Percentiles rank a stretch among this genome's conserved stretches.
phyloP scores from a whole-genome alignment of 1,284 basidiomycete genomes.

The Stygiomarasmius scandens region DNA sequence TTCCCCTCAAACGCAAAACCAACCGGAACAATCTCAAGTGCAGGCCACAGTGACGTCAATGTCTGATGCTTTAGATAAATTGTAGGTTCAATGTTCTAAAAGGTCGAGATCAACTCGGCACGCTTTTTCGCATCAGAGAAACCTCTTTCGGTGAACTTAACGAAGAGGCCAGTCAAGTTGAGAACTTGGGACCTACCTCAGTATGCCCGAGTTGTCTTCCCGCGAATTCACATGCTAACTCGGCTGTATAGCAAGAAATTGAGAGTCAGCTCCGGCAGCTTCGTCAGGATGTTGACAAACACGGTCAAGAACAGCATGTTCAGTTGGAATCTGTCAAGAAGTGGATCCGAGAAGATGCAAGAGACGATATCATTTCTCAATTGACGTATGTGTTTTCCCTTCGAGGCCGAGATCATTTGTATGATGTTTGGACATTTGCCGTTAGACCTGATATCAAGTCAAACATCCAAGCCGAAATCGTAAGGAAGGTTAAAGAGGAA shows the following conservation, averaged over 20 bases:
- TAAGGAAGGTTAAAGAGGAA: constrained; percentile 43
- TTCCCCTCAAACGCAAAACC: background rate
- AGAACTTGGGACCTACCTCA: background rate
- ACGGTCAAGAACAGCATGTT: constrained; percentile 36
- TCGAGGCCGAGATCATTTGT: background rate
- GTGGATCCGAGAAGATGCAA: constrained; percentile 37
- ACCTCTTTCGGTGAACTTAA: background rate
- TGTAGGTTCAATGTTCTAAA: too few relatives aligned
- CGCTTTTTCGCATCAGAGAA: background rate
- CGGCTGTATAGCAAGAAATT: background rate
- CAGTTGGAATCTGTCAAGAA: constrained; percentile 37
- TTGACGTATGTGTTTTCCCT: constrained; percentile 30
- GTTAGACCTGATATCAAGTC: constrained; percentile 31
- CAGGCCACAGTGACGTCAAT: too few relatives aligned
- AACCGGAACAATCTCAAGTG: background rate
- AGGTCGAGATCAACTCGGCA: too few relatives aligned
- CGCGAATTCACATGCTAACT: too few relatives aligned
- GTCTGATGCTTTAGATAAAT: too few relatives aligned
- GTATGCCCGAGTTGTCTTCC: too few relatives aligned
- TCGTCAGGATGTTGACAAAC: constrained; percentile 34
- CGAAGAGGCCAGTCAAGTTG: background rate
- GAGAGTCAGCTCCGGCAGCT: constrained; percentile 1
- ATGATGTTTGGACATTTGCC: background rate
- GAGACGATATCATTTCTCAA: constrained; percentile 31
- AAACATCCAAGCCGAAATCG: constrained; percentile 42